Evolutionary conservation across 2,329 filamentous ascomycete species (phyloP).

Genomic region (Colletotrichum truncatum): DNA sequence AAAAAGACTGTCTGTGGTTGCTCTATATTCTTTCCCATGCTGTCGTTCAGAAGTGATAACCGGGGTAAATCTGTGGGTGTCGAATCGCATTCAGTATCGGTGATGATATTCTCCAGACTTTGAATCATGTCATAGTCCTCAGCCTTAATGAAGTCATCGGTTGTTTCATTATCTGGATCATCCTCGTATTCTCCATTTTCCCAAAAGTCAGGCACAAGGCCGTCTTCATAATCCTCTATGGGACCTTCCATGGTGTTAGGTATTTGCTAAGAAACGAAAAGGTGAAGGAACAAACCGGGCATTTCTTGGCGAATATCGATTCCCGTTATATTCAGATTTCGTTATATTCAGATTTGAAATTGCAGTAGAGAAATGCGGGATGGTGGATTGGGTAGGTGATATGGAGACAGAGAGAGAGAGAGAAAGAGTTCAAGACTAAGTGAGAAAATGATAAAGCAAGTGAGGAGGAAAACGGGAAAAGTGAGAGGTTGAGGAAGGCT

Average conservation of each 20-base stretch:
- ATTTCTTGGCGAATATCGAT: neutral
- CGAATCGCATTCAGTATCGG: neutral
- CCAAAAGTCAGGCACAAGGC: neutral
- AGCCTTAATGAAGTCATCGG: neutral
- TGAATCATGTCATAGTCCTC: neutral
- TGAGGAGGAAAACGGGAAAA: too few species aligned
- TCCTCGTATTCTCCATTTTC: neutral
- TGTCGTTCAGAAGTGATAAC: neutral
- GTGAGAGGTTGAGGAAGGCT: too few species aligned
- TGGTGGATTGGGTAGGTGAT: too few species aligned
- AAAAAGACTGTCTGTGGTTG: neutral
- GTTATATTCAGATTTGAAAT: neutral
- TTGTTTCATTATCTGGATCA: neutral
- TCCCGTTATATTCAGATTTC: too few species aligned
- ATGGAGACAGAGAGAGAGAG: too few species aligned
- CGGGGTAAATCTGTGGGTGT: neutral
- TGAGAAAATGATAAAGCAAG: neutral
- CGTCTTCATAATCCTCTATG: neutral
- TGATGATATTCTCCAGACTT: neutral
- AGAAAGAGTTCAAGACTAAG: too few species aligned
- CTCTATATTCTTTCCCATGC: neutral
- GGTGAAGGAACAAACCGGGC: neutral
- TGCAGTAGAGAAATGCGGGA: neutral
- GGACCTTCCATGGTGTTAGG: neutral
- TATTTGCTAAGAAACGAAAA: neutral